Evolutionary conservation across 257 asterid genomes (phyloP).

Genomic region (Lycium ferocissimum): DNA sequence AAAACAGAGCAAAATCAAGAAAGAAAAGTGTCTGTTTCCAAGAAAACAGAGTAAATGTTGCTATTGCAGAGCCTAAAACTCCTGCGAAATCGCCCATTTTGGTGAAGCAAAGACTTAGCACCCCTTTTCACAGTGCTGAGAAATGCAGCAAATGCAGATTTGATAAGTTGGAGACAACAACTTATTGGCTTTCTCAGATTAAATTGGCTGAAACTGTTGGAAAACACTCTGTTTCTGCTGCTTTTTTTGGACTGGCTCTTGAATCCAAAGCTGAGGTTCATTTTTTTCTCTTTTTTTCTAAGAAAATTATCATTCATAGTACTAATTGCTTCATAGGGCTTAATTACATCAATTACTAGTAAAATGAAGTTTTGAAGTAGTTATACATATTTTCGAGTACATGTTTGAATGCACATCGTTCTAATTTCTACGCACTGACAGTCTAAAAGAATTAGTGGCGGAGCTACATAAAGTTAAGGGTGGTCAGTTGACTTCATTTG

Average conservation of each 20-base stretch:
- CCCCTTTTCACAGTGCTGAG: conserved; percentile 70
- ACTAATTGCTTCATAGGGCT: background rate
- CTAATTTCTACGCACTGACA: background rate
- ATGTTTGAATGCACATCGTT: background rate
- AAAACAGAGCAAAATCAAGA: conserved; percentile 39
- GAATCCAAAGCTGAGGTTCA: conserved; percentile 80
- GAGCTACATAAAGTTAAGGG: background rate
- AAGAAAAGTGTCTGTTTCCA: conserved; percentile 58
- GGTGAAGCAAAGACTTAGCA: conserved; percentile 46
- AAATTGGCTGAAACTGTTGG: conserved; percentile 69
- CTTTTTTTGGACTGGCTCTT: conserved; percentile 65
- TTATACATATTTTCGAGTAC: background rate
- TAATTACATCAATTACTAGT: background rate
- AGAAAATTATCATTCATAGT: too few relatives aligned
- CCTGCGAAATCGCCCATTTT: conserved; percentile 45
- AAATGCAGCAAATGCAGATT: conserved; percentile 85
- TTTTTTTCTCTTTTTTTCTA: background rate
- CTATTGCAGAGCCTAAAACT: conserved; percentile 51
- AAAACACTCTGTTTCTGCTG: conserved; percentile 66
- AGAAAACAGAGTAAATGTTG: conserved; percentile 41
- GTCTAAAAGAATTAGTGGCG: background rate
- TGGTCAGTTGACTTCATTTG: too few relatives aligned
- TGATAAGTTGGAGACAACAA: conserved; percentile 69
- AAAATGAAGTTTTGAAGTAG: background rate
- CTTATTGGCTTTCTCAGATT: conserved; percentile 84